Evolutionary conservation across 495 filamentous ascomycete genomes (phyloP).

Genomic region (Hypoxylon subgilvum): DNA sequence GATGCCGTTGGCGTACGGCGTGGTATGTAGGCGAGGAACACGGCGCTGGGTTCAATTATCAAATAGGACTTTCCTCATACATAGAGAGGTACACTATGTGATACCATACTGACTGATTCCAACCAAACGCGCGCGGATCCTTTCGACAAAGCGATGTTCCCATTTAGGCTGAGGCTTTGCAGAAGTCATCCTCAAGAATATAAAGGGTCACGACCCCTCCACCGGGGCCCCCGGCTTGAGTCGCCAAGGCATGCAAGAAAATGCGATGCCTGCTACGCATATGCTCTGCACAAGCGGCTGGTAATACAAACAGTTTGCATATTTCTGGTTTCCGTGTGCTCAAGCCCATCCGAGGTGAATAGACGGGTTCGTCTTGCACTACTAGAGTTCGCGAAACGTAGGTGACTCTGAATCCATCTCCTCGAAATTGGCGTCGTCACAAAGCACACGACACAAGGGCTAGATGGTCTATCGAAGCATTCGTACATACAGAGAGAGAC

Average conservation of each 20-base stretch:
- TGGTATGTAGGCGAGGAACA: conserved; percentile 1
- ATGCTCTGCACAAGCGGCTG: conserved; percentile 7
- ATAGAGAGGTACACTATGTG: no score
- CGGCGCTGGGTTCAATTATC: conserved; percentile 1
- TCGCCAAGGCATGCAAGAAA: conserved; percentile 27
- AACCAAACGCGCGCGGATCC: conserved; percentile 11
- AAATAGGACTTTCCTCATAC: background rate
- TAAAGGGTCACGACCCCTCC: conserved; percentile 32
- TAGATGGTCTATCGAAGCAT: conserved; percentile 15
- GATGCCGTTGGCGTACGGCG: conserved; percentile 1
- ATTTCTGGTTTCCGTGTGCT: conserved; percentile 18
- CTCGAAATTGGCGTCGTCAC: background rate
- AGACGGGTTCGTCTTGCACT: background rate
- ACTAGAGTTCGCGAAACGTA: conserved; percentile 14
- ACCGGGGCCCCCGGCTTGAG: conserved; percentile 11
- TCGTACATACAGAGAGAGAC: background rate
- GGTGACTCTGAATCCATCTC: conserved; percentile 6
- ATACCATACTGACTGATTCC: conserved; percentile 8
- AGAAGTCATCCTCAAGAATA: conserved; percentile 25
- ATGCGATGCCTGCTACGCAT: conserved; percentile 16
- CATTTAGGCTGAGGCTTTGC: conserved; percentile 45
- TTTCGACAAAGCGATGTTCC: conserved; percentile 21
- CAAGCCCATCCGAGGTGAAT: background rate
- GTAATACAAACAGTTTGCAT: conserved; percentile 5
- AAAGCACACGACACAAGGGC: conserved; percentile 22